Conservation (phyloP, 768 basidiomycete species). For the Termitomyces sp. region DNA sequence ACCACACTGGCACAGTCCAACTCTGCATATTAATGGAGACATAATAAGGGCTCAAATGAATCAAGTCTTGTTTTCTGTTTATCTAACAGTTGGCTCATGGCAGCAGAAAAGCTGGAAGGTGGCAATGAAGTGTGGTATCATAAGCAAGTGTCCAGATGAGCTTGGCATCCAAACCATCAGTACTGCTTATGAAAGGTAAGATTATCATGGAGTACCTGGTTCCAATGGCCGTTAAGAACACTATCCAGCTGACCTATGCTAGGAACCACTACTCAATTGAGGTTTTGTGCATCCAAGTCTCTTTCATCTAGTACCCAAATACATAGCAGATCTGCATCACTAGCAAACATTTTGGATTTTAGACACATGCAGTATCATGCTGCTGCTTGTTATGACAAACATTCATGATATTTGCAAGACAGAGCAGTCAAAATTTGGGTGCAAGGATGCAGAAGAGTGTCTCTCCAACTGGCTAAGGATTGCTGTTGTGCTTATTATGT, state of each 20-base stretch:
- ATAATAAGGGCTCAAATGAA: slow-evolving; percentile 12
- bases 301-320: not conserved
- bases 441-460: slow-evolving; percentile 76
- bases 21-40: slow-evolving; percentile 16
- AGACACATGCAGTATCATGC: slow-evolving; percentile 94
- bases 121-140: slow-evolving; percentile 85
- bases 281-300: slow-evolving; percentile 83
- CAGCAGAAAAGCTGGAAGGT: slow-evolving; percentile 81
- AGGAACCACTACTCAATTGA: slow-evolving; percentile 71
- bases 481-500: slow-evolving; percentile 83
- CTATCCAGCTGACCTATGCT: slow-evolving; percentile 74
- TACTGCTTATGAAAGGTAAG: slow-evolving; percentile 87
- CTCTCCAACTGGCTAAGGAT: slow-evolving; percentile 89
- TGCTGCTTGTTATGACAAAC: slow-evolving; percentile 92
- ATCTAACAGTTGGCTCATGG: slow-evolving; percentile 47
- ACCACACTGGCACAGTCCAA: slow-evolving; percentile 17
- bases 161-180: too few species aligned
- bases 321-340: not conserved
- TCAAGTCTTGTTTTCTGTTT: slow-evolving; percentile 45
- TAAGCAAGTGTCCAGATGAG: slow-evolving; percentile 89
- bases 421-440: slow-evolving; percentile 91
- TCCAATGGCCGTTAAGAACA: slow-evolving; percentile 78
- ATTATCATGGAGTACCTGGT: slow-evolving; percentile 89
- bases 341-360: not conserved
- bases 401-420: slow-evolving; percentile 97